phyloP scores from a whole-genome alignment of 371 early-diverging fungal species.

The Mortierella sp. region DNA sequence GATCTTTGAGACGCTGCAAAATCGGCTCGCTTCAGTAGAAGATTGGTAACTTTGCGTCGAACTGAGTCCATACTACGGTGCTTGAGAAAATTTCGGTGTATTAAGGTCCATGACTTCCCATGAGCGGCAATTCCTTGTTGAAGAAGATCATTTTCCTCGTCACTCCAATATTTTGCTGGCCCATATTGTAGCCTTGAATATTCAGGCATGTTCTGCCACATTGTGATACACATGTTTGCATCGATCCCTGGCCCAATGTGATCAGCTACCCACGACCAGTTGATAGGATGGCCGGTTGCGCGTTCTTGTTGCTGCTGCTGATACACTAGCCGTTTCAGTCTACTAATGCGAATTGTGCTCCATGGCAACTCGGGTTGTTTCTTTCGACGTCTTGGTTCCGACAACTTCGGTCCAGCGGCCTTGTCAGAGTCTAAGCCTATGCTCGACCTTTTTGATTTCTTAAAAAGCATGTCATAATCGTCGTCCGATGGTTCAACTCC shows the following conservation, averaged over 20 bases:
- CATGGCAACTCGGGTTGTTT: slow-evolving; percentile 2
- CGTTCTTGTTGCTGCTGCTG: slow-evolving; percentile 34
- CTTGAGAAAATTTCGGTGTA: slow-evolving; percentile 20
- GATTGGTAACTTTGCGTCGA: slow-evolving; percentile 40
- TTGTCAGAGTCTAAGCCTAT: not conserved
- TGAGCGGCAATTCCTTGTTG: slow-evolving; percentile 9
- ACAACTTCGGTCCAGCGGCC: not conserved
- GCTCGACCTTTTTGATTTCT: not conserved
- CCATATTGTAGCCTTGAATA: not conserved
- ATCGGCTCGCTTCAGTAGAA: slow-evolving; percentile 11
- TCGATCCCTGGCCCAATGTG: slow-evolving; percentile 51
- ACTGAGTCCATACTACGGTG: slow-evolving; percentile 42
- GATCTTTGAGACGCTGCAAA: not conserved
- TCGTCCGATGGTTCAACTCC: slow-evolving; percentile 9
- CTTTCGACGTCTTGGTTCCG: not conserved
- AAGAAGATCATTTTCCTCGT: slow-evolving; percentile 17
- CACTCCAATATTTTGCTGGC: slow-evolving; percentile 26
- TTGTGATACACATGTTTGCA: slow-evolving; percentile 34
- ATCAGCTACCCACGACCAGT: slow-evolving; percentile 52
- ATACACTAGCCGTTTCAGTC: slow-evolving; percentile 29
- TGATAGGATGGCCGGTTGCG: slow-evolving; percentile 8
- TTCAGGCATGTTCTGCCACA: slow-evolving; percentile 36
- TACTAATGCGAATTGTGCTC: slow-evolving; percentile 10
- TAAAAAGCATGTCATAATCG: slow-evolving; percentile 25
- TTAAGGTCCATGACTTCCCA: slow-evolving; percentile 30